phyloP scores from a whole-genome alignment of 1,284 basidiomycete genomes.

The Anthracocystis walkeri region DNA sequence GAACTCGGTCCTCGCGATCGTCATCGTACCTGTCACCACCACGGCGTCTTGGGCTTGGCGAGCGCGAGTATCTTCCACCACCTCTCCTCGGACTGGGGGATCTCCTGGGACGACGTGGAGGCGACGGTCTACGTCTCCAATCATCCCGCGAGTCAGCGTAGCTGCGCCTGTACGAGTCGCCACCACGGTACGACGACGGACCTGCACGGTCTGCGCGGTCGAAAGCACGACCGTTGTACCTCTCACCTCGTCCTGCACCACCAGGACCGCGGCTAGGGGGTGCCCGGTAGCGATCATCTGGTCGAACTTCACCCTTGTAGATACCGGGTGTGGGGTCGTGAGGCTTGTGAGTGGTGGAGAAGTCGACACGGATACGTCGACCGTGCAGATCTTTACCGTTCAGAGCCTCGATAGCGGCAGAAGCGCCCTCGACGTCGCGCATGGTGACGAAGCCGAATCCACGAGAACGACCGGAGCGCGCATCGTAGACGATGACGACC shows the following conservation, averaged over 20 bases:
- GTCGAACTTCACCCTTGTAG: constrained; percentile 73
- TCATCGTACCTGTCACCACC: constrained; percentile 23
- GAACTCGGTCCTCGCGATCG: constrained; percentile 37
- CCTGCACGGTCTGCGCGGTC: constrained; percentile 30
- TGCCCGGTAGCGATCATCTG: constrained; percentile 54
- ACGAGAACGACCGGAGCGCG: constrained; percentile 94
- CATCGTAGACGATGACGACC: constrained; percentile 94
- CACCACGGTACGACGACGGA: constrained; percentile 32
- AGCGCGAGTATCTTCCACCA: constrained; percentile 38
- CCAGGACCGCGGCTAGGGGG: constrained; percentile 11
- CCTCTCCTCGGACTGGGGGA: constrained; percentile 44
- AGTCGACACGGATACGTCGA: constrained; percentile 94
- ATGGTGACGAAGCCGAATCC: constrained; percentile 98
- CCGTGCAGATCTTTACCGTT: constrained; percentile 97
- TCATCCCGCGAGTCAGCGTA: constrained; percentile 50
- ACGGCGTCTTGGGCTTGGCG: constrained; percentile 39
- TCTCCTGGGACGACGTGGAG: constrained; percentile 36
- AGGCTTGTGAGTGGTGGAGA: constrained; percentile 89
- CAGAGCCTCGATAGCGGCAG: constrained; percentile 85
- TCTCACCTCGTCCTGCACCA: constrained; percentile 16
- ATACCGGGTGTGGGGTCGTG: constrained; percentile 97
- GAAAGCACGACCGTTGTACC: constrained; percentile 41
- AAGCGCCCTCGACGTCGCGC: constrained; percentile 85
- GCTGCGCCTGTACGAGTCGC: constrained; percentile 39
- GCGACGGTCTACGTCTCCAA: constrained; percentile 55